Conservation (phyloP, 768 basidiomycete species). For the Epithele typhae region DNA sequence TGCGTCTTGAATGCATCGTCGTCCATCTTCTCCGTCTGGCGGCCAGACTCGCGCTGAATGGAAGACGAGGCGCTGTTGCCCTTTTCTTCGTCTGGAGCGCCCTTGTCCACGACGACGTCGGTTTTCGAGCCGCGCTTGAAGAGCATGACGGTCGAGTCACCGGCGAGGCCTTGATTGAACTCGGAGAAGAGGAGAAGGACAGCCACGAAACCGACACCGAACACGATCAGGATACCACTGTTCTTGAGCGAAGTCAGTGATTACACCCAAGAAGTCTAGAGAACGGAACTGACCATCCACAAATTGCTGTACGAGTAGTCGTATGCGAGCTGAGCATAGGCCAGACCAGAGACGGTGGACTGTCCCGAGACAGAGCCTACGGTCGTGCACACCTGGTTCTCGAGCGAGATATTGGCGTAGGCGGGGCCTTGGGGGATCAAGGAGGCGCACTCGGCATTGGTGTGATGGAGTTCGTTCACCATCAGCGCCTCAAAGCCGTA, state of each 20-base stretch:
- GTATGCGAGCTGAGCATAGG: conserved; percentile 45
- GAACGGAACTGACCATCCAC: conserved; percentile 35
- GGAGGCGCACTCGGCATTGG: conserved; percentile 55
- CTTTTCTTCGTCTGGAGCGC: conserved; percentile 27
- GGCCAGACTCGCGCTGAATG: background rate
- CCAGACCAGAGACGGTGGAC: conserved; percentile 51
- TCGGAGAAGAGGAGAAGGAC: conserved; percentile 60
- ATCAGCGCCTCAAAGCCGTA: conserved; percentile 76
- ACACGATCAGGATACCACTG: conserved; percentile 65
- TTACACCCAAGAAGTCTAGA: too few species aligned
- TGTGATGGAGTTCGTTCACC: conserved; percentile 75
- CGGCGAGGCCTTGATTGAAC: conserved; percentile 35
- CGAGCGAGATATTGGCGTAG: conserved; percentile 49
- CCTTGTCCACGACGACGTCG: conserved; percentile 7
- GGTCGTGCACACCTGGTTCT: conserved; percentile 74
- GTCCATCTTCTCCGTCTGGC: background rate
- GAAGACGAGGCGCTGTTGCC: conserved; percentile 1
- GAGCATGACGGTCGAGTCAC: conserved; percentile 43
- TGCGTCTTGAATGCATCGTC: conserved; percentile 14
- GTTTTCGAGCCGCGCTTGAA: conserved; percentile 58
- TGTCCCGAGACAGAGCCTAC: conserved; percentile 63
- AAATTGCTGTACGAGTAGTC: conserved; percentile 42
- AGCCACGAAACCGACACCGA: conserved; percentile 53
- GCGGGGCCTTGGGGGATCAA: conserved; percentile 61
- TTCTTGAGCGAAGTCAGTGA: too few species aligned